Evolutionary conservation across 306 rosid genomes (phyloP).

Genomic region (Citrullus colocynthis): DNA sequence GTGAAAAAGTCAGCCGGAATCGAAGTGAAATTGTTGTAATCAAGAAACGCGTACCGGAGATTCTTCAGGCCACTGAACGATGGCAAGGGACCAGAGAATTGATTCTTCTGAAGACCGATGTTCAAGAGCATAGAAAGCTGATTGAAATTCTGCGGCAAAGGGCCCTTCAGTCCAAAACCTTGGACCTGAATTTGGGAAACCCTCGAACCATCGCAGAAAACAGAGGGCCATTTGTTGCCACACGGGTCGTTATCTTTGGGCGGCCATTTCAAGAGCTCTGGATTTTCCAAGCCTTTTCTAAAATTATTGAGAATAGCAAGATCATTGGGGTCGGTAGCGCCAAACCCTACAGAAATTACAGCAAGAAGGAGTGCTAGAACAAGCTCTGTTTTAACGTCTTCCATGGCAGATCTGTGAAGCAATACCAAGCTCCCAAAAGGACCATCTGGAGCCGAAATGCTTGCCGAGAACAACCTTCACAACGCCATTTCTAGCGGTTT

Average conservation of each 20-base stretch:
- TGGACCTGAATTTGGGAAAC: slow-evolving; percentile 76
- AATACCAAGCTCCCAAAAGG: slow-evolving; percentile 17
- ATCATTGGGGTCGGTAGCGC: slow-evolving; percentile 56
- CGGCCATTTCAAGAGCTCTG: slow-evolving; percentile 75
- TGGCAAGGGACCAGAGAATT: slow-evolving; percentile 51
- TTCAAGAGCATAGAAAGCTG: slow-evolving; percentile 48
- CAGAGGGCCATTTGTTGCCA: slow-evolving; percentile 39
- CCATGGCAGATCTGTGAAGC: slow-evolving; percentile 28
- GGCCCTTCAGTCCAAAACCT: slow-evolving; percentile 44
- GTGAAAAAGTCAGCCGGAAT: slow-evolving; percentile 70
- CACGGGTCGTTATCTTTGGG: slow-evolving; percentile 55
- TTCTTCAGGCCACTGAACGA: slow-evolving; percentile 41
- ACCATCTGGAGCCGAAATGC: slow-evolving; percentile 2
- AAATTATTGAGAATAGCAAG: slow-evolving; percentile 42
- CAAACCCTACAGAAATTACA: slow-evolving; percentile 12
- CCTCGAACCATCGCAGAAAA: slow-evolving; percentile 42
- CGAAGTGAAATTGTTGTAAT: slow-evolving; percentile 56
- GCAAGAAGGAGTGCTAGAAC: slow-evolving; percentile 13
- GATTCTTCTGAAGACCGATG: slow-evolving; percentile 68
- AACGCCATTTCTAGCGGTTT: slow-evolving; percentile 15
- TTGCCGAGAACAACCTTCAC: slow-evolving; percentile 17
- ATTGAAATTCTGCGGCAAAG: slow-evolving; percentile 56
- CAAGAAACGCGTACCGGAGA: slow-evolving; percentile 34
- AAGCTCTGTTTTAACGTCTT: slow-evolving; percentile 8
- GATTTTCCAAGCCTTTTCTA: slow-evolving; percentile 39